These are phyloP conservation scores for Cyberlindnera nakhonratchasimensis DNA, from an alignment of 805 yeast species.

Conservation along the genomic window DNA sequence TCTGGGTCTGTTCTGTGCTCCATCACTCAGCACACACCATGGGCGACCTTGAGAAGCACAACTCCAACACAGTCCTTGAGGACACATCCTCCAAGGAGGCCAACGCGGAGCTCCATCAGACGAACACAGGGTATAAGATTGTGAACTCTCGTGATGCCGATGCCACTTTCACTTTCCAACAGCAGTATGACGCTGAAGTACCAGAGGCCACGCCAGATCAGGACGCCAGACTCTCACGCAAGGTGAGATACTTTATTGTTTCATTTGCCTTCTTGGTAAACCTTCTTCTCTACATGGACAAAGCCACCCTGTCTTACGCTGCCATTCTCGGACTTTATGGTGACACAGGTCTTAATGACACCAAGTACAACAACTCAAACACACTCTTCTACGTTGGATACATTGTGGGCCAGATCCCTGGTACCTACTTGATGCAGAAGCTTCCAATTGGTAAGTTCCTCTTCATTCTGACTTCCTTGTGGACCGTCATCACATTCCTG, in stretches of 20 bases:
- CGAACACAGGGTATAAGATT: slow-evolving; percentile 33
- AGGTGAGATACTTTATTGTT: slow-evolving; percentile 36
- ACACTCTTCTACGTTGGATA: slow-evolving; percentile 54
- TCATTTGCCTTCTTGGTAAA: slow-evolving; percentile 38
- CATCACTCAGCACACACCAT: no score
- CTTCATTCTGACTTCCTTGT: slow-evolving; percentile 34
- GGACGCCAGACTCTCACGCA: slow-evolving; percentile 37
- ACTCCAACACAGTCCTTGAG: not conserved
- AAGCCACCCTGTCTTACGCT: slow-evolving; percentile 47
- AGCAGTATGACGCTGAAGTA: slow-evolving; percentile 30
- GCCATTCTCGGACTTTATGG: slow-evolving; percentile 45
- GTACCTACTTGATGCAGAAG: slow-evolving; percentile 41
- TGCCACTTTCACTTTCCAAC: slow-evolving; percentile 36
- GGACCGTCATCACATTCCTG: slow-evolving; percentile 46
- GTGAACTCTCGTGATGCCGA: slow-evolving; percentile 39
- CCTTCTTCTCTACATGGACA: slow-evolving; percentile 47
- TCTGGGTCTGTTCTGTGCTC: no score
- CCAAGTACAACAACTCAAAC: slow-evolving; percentile 45
- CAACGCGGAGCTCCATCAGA: slow-evolving; percentile 4
- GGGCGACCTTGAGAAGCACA: slow-evolving; percentile 1
- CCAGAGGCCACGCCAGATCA: slow-evolving; percentile 42
- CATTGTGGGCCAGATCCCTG: slow-evolving; percentile 43
- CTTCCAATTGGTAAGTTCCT: slow-evolving; percentile 40
- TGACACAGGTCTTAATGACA: slow-evolving; percentile 42
- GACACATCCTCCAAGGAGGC: slow-evolving; percentile 2